Base-by-base conservation (phyloP, 768 basidiomycete genomes). In the Amanita brunnescens region DNA sequence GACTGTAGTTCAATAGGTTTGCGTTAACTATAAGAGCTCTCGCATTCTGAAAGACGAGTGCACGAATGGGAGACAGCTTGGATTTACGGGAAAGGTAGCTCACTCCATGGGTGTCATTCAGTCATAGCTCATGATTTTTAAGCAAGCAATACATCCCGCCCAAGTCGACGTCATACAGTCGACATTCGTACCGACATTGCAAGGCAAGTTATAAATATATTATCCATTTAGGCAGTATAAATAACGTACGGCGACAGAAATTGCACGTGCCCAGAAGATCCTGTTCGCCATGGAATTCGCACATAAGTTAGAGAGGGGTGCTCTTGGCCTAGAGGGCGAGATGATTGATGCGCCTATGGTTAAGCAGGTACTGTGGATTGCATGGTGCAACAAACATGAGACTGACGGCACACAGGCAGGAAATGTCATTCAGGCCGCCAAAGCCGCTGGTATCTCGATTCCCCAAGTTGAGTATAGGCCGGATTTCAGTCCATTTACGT, bases 291-390 rank as follows among this genome's bases (percentile, higher is more conserved):
- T 90, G 86, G 66, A 74, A 41, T 58, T 66, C 4, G 81, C 83
- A 0, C 75, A 86, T 59, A 67, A 64, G 14, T 67, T 70, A 10
- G 65, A 68, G 44, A 70, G 67, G 29, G 89, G 88, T 3, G 92
- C 91, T 2, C 78, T 86, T 37, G 90, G 89, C 0, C 69, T 92
- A 21, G 83, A 85, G 42, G 82, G 80, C 43, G 81, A 85, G 60
- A 93, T 94, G 91, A 85, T 94, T 32, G 91, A 95, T 64, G 87
- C 87, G 6, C 91, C 91, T 0, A 91, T 95, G 85, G 70, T 94
- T 38, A 87, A 88, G 63, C 88, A 89, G 76, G 84, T 79, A 52
- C 52, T 66, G 56, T 24, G 29, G 37, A 24, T 21, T 18, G 33
- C 9, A 14, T n/a, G 18, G 18, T 16, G n/a, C 33, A 34, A 43